Evolutionary conservation across 805 yeast genomes (phyloP).

Genomic region (Yamadazyma endophytica): DNA sequence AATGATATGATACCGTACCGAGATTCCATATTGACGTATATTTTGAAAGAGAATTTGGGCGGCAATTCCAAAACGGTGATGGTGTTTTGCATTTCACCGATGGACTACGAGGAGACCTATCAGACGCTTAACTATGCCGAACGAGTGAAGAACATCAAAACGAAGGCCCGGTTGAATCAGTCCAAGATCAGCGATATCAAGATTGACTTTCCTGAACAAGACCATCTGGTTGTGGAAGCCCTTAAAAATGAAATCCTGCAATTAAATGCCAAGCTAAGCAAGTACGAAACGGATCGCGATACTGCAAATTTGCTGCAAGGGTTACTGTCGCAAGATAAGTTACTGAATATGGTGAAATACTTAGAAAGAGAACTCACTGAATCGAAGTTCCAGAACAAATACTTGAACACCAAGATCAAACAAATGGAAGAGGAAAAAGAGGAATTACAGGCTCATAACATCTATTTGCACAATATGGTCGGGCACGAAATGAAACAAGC

Average conservation of each 20-base stretch:
- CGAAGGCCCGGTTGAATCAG: constrained; percentile 49
- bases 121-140: constrained; percentile 77
- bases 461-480: constrained; percentile 6
- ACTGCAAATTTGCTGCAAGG: not conserved
- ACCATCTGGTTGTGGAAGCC: constrained; percentile 20
- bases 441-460: constrained; percentile 8
- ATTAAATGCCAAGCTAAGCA: constrained; percentile 21
- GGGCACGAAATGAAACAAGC: not conserved
- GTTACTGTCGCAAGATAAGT: too few relatives aligned
- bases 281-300: constrained; percentile 2
- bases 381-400: constrained; percentile 32
- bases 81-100: constrained; percentile 83
- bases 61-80: constrained; percentile 86
- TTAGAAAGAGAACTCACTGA: constrained; percentile 27
- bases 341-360: constrained; percentile 23
- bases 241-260: constrained; percentile 28
- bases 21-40: constrained; percentile 72
- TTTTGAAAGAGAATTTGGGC: constrained; percentile 69
- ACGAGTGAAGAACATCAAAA: constrained; percentile 65
- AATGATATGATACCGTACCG: constrained; percentile 53
- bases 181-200: constrained; percentile 22
- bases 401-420: constrained; percentile 14
- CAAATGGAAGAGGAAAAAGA: constrained; percentile 6
- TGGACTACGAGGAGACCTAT: constrained; percentile 71
- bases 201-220: constrained; percentile 22